Evolutionary conservation across 371 early-diverging fungal genomes (phyloP), one percentile per base, ranked within the genome.

Genomic region (Mortierella sp.): DNA sequence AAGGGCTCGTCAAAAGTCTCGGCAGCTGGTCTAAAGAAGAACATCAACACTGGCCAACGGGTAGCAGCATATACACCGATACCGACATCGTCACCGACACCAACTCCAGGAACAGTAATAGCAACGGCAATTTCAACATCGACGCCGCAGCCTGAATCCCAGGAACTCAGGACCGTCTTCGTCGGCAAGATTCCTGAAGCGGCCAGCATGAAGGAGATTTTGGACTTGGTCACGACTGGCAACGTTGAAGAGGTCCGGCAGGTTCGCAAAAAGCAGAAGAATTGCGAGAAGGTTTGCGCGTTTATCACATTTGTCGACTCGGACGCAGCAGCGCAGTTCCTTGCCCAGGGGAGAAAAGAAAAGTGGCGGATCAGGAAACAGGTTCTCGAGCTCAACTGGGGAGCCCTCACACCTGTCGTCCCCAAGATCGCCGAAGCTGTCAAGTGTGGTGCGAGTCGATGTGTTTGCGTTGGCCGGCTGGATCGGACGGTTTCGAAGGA

Each of bases 261-360:
- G 11, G 77, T 95, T 16, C 92, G 91, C n/a, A 95, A 95, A 34
- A 94, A 94, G 74, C 92, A 90, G n/a, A n/a, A n/a, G n/a, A n/a
- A n/a, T n/a, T n/a, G n/a, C n/a, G n/a, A n/a, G n/a, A n/a, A n/a
- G n/a, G n/a, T n/a, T 82, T 95, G 96, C 76, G 90, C 92, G 14
- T 96, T 96, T 81, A 85, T 95, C 54, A 90, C 95, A 19, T 96
- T 96, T 88, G 76, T 96, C 72, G 94, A 95, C 53, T 86, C 93
- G 5, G 54, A 87, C 2, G 88, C 91, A 3, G 96, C 96, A 55
- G 81, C 84, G 55, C 83, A 86, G 34, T 90, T 91, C 69, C 88
- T 88, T 73, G 87, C 88, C 71, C 92, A 94, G 43, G 87, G 88
- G 28, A 88, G 88, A n/a, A 76, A 87, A 14, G 86, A 83, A 37